Percentiles rank a stretch among this genome's conserved stretches.
Evolutionary conservation across 805 yeast species (phyloP).

Genomic region (Starmerella ratchasimensis): DNA sequence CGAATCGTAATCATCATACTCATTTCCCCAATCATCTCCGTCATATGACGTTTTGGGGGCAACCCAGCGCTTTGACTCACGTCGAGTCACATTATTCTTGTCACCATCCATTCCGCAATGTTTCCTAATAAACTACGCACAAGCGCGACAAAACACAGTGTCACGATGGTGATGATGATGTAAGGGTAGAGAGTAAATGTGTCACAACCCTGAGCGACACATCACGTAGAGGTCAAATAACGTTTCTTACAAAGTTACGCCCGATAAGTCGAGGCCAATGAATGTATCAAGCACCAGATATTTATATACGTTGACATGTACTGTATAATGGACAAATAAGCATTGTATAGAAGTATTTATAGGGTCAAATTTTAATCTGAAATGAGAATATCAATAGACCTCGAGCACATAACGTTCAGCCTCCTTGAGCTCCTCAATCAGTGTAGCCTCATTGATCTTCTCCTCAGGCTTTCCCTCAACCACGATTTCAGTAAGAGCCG

Average conservation of each 20-base stretch:
- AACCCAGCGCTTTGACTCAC: conserved; percentile 28
- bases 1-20: conserved; percentile 19
- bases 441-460: conserved; percentile 57
- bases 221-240: neutral
- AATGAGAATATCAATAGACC: conserved; percentile 57
- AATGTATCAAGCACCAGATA: too few species aligned
- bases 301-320: too few species aligned
- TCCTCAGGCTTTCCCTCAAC: conserved; percentile 51
- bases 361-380: too few species aligned
- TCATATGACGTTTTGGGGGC: conserved; percentile 26
- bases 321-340: too few species aligned
- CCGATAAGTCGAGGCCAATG: neutral
- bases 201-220: too few species aligned
- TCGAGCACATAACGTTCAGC: conserved; percentile 82
- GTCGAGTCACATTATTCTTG: conserved; percentile 15
- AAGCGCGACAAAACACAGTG: too few species aligned
- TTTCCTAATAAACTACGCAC: too few species aligned
- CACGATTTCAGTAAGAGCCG: conserved; percentile 73
- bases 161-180: too few species aligned
- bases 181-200: too few species aligned
- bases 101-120: too few species aligned
- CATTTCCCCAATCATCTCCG: conserved; percentile 29
- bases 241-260: neutral
- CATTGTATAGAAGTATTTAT: too few species aligned
- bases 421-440: conserved; percentile 88